Evolutionary conservation across 108 stramenopile genomes (phyloP), one percentile per base, ranked within the genome.

Genomic region (Nitzschia sp.): DNA sequence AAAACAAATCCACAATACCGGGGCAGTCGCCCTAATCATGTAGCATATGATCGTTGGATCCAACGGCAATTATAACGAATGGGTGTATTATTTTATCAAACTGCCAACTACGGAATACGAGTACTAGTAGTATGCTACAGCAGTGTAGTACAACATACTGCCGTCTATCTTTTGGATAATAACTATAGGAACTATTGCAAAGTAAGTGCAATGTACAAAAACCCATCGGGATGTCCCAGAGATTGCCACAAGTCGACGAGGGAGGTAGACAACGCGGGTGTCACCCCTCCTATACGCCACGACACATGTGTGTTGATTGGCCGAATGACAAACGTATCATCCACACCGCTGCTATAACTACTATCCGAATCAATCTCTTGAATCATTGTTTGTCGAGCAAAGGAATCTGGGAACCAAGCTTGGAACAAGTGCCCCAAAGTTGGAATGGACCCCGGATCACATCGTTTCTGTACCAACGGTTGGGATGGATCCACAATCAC

Each of bases 161-260:
- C 29, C 5, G 29, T 34, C 29, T 34, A 34, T 34, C 3, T 34
- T 34, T 3, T 34, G 29, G 29, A 34, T 34, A 34, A 1, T 5
- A 34, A 34, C 5, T 34, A 34, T 5, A 34, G 5, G 29, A 34
- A 34, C 29, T 34, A 34, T 34, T 34, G 46, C 14, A 48, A 17
- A 48, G 17, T 48, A 6, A 48, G 46, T 12, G 61, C 43, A 57
- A 87, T 71, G 58, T 93, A 90, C 66, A 90, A 71, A 67, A 90
- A 93, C 42, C 83, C 81, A 67, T 93, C 92, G 12, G 92, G 89
- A 64, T 88, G 85, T 53, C 81, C 81, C 10, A 93, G 62, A 2
- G 59, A 51, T 53, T 68, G 63, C 92, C 92, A 93, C 10, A 93
- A 61, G 41, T 89, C 80, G 0, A 83, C 17, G 8, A 93, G 44